Conservation (phyloP, 2,329 filamentous ascomycete species). For the Fusarium sp. region DNA sequence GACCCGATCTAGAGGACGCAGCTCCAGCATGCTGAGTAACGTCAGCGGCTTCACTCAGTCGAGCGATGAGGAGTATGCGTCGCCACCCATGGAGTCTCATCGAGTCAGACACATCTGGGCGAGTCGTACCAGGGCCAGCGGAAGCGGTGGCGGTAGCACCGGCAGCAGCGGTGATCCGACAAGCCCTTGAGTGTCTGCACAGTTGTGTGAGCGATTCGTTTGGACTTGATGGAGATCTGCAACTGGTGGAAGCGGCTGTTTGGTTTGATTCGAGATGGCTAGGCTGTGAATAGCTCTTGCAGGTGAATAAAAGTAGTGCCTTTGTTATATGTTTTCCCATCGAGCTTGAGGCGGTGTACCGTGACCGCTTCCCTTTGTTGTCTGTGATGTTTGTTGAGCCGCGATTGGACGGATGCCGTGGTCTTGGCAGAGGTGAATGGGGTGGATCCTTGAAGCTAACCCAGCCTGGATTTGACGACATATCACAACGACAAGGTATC, state of each 20-base stretch:
- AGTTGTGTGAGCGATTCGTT: not conserved
- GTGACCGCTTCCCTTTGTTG: not conserved
- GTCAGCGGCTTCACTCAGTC: constrained; percentile 76
- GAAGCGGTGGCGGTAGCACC: constrained; percentile 57
- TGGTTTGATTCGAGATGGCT: constrained; percentile 22
- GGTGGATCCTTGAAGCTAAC: not conserved
- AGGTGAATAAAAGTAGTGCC: constrained; percentile 45
- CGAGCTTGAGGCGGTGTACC: not conserved
- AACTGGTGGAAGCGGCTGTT: constrained; percentile 18
- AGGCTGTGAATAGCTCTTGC: constrained; percentile 43
- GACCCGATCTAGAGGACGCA: constrained; percentile 65
- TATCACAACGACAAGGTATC: not conserved
- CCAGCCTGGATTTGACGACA: not conserved
- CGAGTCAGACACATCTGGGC: constrained; percentile 41
- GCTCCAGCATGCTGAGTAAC: constrained; percentile 75
- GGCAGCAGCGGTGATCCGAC: constrained; percentile 63
- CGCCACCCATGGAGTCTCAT: constrained; percentile 39
- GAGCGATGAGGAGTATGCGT: constrained; percentile 61
- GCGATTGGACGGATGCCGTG: not conserved
- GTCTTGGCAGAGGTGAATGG: not conserved
- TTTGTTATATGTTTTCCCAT: constrained; percentile 34
- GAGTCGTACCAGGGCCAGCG: constrained; percentile 41
- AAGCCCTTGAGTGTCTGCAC: constrained; percentile 53
- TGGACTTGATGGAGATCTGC: not conserved
- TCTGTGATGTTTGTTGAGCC: not conserved